phyloP scores from a whole-genome alignment of 371 early-diverging fungal genomes.

The Mortierella sp. region DNA sequence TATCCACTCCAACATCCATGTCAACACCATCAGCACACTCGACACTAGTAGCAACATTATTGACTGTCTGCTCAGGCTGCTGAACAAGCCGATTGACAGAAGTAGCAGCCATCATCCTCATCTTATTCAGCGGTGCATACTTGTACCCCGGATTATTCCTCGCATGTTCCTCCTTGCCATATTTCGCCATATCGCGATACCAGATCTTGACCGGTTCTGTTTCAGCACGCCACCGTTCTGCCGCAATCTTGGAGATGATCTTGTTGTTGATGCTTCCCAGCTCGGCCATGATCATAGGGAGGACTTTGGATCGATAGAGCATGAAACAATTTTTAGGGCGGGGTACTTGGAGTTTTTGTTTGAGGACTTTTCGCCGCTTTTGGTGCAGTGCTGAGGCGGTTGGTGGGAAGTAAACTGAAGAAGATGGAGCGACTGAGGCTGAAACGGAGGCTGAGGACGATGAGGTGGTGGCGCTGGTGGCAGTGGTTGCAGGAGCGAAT shows the following conservation, averaged over 20 bases:
- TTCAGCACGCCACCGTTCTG: conserved; percentile 49
- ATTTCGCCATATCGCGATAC: conserved; percentile 42
- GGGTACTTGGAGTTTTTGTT: conserved; percentile 34
- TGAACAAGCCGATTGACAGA: not conserved
- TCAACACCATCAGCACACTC: not conserved
- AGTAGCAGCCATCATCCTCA: not conserved
- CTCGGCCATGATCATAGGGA: conserved; percentile 52
- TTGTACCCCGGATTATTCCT: conserved; percentile 47
- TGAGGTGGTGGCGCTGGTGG: not conserved
- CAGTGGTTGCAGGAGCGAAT: not conserved
- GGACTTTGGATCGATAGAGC: conserved; percentile 45
- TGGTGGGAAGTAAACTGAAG: conserved; percentile 44
- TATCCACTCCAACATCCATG: not conserved
- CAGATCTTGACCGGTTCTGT: conserved; percentile 40
- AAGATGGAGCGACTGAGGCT: too few species aligned
- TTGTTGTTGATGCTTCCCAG: conserved; percentile 49
- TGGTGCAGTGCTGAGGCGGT: conserved; percentile 54
- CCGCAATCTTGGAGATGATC: conserved; percentile 55
- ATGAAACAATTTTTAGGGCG: conserved; percentile 57
- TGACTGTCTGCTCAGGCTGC: too few species aligned
- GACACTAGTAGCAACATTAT: not conserved
- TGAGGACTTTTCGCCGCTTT: conserved; percentile 53
- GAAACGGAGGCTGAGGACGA: not conserved
- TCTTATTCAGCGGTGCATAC: conserved; percentile 43
- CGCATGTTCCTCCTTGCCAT: conserved; percentile 49